Evolutionary conservation across 2,329 filamentous ascomycete species (phyloP).

Genomic region (Juglanconis juglandina): DNA sequence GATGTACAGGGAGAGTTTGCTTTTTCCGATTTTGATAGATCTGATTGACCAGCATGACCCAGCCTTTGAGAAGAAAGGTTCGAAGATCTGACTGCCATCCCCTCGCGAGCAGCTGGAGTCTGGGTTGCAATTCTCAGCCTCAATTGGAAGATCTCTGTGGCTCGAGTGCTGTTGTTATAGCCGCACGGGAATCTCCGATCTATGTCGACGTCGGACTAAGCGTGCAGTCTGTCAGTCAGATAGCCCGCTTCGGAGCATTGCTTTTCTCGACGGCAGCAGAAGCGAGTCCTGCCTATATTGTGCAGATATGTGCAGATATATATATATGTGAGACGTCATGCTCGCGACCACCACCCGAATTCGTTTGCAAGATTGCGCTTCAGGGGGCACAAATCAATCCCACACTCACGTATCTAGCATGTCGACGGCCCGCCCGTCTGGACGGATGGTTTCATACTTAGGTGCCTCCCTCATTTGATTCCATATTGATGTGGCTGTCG

Average conservation of each 20-base stretch:
- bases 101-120: slow-evolving; percentile 1
- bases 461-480: neutral
- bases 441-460: neutral
- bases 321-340: neutral
- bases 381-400: neutral
- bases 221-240: too few relatives aligned
- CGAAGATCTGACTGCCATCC: slow-evolving; percentile 1
- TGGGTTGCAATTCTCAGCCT: neutral
- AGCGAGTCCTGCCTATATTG: neutral
- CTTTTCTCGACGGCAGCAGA: neutral
- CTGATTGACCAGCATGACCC: slow-evolving; percentile 18
- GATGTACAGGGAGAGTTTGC: slow-evolving; percentile 12
- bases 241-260: too few relatives aligned
- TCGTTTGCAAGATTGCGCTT: neutral
- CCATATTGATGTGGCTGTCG: neutral
- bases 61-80: slow-evolving; percentile 3
- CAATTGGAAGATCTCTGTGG: neutral
- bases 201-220: neutral
- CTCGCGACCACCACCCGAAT: neutral
- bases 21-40: slow-evolving; percentile 14
- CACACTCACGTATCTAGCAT: neutral
- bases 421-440: neutral
- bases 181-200: neutral
- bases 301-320: neutral
- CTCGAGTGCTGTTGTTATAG: neutral